Evolutionary conservation across 345 rosid genomes (phyloP).

Genomic region (Euphorbia pulcherrima): DNA sequence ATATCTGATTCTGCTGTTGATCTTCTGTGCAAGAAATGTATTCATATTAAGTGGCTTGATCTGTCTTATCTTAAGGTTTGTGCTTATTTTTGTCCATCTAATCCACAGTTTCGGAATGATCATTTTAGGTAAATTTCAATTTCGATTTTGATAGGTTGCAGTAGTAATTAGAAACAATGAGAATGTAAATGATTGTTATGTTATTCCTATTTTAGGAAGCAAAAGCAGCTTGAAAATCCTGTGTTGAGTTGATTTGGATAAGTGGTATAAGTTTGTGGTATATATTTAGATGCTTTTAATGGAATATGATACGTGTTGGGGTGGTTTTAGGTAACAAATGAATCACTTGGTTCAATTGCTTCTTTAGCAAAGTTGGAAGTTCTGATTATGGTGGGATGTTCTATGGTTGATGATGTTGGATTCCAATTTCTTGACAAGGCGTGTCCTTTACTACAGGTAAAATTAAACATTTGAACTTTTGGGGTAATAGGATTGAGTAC

Average conservation of each 20-base stretch:
- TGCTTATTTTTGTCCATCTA: background rate
- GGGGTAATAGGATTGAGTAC: background rate
- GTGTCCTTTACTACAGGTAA: constrained; percentile 68
- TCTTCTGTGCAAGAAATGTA: constrained; percentile 77
- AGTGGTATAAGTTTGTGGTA: background rate
- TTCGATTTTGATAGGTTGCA: background rate
- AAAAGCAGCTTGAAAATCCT: background rate
- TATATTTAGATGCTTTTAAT: constrained; percentile 9
- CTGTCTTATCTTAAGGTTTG: constrained; percentile 83
- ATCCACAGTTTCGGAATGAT: background rate
- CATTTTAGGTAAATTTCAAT: background rate
- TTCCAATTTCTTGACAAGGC: constrained; percentile 51
- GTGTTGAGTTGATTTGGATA: background rate
- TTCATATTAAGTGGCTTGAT: constrained; percentile 58
- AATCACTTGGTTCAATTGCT: constrained; percentile 62
- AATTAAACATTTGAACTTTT: background rate
- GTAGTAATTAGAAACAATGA: background rate
- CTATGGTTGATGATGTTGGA: constrained; percentile 62
- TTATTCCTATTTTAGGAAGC: background rate
- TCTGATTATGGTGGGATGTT: constrained; percentile 56
- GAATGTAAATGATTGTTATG: background rate
- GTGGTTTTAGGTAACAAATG: constrained; percentile 61
- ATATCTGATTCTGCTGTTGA: constrained; percentile 74
- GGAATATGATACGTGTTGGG: constrained; percentile 13
- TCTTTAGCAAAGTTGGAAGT: constrained; percentile 55